Percentiles rank a stretch among this genome's conserved stretches.
phyloP scores from a whole-genome alignment of 441 rosid genomes.

The Metrosideros polymorpha region DNA sequence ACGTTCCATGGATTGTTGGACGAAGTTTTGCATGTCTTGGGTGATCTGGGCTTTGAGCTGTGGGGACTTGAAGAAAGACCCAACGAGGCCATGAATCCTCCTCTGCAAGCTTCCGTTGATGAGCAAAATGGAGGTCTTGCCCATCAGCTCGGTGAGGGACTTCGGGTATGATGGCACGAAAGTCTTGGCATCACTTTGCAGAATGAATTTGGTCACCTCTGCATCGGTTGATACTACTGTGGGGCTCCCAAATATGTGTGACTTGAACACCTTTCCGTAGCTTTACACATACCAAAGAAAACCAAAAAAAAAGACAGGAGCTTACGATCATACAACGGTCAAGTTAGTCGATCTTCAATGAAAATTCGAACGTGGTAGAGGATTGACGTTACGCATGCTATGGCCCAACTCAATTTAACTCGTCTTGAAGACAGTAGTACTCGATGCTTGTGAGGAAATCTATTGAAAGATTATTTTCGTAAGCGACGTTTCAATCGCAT shows the following conservation, averaged over 20 bases:
- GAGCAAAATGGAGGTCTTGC: slow-evolving; percentile 78
- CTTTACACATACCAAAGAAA: slow-evolving; percentile 15
- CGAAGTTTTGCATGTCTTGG: slow-evolving; percentile 64
- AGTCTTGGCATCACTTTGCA: slow-evolving; percentile 71
- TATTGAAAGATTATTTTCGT: background rate
- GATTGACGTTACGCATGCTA: background rate
- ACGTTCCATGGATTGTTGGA: slow-evolving; percentile 58
- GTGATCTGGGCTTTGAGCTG: slow-evolving; percentile 84
- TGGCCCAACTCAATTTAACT: background rate
- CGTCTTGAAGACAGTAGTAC: background rate
- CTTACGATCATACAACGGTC: background rate
- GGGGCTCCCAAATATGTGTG: slow-evolving; percentile 82
- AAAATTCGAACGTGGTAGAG: background rate
- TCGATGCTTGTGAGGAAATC: background rate
- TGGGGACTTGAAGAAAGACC: slow-evolving; percentile 78
- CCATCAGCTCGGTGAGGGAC: slow-evolving; percentile 91
- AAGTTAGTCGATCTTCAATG: background rate
- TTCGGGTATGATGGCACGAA: slow-evolving; percentile 92
- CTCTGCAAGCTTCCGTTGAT: slow-evolving; percentile 83
- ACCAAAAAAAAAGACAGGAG: background rate
- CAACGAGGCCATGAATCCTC: slow-evolving; percentile 83
- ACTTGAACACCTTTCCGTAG: slow-evolving; percentile 93
- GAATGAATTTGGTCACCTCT: slow-evolving; percentile 71
- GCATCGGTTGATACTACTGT: slow-evolving; percentile 90
- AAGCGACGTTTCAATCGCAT: background rate